phyloP scores from a whole-genome alignment of 2,329 filamentous ascomycete species.

The Ascomycota sp. region DNA sequence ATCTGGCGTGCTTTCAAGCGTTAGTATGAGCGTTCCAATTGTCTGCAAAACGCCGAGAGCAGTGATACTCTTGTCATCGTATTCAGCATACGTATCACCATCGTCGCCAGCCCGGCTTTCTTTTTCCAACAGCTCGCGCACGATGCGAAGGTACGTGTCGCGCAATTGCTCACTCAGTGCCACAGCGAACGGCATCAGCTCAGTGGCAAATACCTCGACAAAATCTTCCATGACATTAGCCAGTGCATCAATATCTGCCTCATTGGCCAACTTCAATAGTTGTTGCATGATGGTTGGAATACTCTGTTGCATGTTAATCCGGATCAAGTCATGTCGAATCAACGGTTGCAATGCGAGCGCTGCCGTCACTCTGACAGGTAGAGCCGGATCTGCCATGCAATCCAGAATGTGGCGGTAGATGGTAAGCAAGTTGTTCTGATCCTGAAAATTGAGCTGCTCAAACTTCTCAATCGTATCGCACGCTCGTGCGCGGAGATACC shows the following conservation, averaged over 20 bases:
- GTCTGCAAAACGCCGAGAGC: conserved; percentile 91
- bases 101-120: conserved; percentile 58
- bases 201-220: conserved; percentile 92
- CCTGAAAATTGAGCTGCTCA: conserved; percentile 90
- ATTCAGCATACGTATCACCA: conserved; percentile 70
- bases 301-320: conserved; percentile 87
- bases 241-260: conserved; percentile 90
- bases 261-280: conserved; percentile 86
- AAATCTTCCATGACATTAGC: conserved; percentile 99
- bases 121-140: conserved; percentile 77
- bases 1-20: conserved; percentile 89
- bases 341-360: conserved; percentile 85
- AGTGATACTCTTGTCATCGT: conserved; percentile 97
- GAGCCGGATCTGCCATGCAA: conserved; percentile 83
- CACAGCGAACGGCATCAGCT: conserved; percentile 91
- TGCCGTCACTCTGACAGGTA: conserved; percentile 86
- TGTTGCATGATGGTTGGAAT: conserved; percentile 99
- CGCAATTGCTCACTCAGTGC: conserved; percentile 87
- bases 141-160: conserved; percentile 87
- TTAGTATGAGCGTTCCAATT: conserved; percentile 91
- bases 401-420: conserved; percentile 95
- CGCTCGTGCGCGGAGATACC: conserved; percentile 80
- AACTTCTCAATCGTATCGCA: conserved; percentile 98
- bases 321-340: conserved; percentile 86
- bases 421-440: conserved; percentile 81